Evolutionary conservation across 2,329 filamentous ascomycete species (phyloP).

Genomic region (Trichoderma hamatum): DNA sequence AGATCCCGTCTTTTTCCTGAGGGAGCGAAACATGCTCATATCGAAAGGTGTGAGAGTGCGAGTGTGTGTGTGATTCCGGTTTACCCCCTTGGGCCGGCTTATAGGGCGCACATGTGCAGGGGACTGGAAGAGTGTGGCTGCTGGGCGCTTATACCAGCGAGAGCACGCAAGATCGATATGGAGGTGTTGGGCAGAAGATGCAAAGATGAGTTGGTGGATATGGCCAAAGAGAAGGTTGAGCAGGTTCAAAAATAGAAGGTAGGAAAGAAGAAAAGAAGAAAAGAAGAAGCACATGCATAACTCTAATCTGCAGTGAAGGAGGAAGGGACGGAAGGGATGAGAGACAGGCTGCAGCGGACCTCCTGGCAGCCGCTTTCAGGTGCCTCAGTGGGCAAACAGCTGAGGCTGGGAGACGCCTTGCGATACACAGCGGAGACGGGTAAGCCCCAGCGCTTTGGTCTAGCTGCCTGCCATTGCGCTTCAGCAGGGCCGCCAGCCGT

Average conservation of each 20-base stretch:
- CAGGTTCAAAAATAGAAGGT: not conserved
- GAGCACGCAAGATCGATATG: not conserved
- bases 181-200: not conserved
- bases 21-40: constrained; percentile 34
- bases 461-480: constrained; percentile 5
- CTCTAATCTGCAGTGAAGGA: not conserved
- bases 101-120: constrained; percentile 16
- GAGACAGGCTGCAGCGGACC: not conserved
- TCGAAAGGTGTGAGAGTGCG: constrained; percentile 11
- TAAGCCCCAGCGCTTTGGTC: constrained; percentile 7
- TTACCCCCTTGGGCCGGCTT: constrained; percentile 12
- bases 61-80: constrained; percentile 8
- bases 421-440: constrained; percentile 10
- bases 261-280: not conserved
- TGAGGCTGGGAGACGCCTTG: constrained; percentile 10
- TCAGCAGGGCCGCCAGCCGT: not conserved
- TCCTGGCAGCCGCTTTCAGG: not conserved
- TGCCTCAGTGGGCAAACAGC: not conserved
- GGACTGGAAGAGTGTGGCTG: not conserved
- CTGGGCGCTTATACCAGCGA: constrained; percentile 2
- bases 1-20: constrained; percentile 33
- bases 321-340: not conserved
- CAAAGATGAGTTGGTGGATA: not conserved
- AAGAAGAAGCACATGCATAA: not conserved
- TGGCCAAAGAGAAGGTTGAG: not conserved